Conservation (phyloP, 495 filamentous ascomycete species). For the Bryoglossum gracile region DNA sequence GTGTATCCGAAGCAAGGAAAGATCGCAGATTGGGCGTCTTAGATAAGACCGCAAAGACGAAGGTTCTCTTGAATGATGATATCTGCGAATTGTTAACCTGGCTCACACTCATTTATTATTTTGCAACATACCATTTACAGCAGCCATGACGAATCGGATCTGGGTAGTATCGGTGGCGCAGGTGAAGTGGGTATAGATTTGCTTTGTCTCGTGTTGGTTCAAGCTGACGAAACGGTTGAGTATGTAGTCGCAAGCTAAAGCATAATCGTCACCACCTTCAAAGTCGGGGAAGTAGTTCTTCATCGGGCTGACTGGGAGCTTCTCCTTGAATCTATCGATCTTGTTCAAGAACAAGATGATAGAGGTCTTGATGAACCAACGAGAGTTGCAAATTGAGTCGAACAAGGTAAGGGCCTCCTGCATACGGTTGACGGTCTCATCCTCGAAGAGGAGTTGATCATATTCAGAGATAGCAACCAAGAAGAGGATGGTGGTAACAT, state of each 20-base stretch:
- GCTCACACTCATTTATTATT: not conserved
- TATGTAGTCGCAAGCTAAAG: constrained; percentile 92
- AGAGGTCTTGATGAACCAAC: constrained; percentile 99
- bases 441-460: constrained; percentile 96
- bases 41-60: constrained; percentile 95
- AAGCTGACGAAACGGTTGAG: constrained; percentile 94
- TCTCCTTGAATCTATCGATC: constrained; percentile 99
- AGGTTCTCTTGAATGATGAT: constrained; percentile 99
- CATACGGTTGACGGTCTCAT: constrained; percentile 96
- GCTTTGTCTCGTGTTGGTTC: constrained; percentile 98
- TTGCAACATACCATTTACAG: constrained; percentile 81
- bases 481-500: constrained; percentile 98
- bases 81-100: constrained; percentile 50
- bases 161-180: constrained; percentile 97
- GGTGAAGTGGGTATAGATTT: constrained; percentile 99
- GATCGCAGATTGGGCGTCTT: constrained; percentile 23
- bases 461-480: constrained; percentile 98
- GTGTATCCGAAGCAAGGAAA: constrained; percentile 22
- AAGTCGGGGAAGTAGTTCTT: constrained; percentile 99
- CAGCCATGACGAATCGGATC: constrained; percentile 99
- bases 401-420: constrained; percentile 97
- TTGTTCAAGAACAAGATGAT: constrained; percentile 99
- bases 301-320: constrained; percentile 98
- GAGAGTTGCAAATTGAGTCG: constrained; percentile 98
- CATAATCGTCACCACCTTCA: constrained; percentile 89